Conservation (phyloP, 495 filamentous ascomycete species). For the Penicillium malachiteum region DNA sequence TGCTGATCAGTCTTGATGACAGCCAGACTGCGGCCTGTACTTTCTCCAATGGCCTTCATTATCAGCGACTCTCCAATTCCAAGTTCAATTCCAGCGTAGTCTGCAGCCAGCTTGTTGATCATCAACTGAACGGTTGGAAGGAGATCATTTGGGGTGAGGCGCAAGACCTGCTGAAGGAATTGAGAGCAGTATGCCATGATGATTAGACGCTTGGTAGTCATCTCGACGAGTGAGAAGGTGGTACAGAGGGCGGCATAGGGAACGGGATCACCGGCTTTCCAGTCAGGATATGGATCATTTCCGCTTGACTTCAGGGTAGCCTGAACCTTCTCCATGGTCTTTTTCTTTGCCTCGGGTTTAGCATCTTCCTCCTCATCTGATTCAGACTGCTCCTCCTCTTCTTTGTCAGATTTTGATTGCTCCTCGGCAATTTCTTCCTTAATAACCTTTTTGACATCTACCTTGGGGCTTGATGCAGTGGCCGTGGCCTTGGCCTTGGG, state of each 20-base stretch:
- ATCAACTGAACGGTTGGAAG: conserved; percentile 87
- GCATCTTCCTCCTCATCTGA: conserved; percentile 62
- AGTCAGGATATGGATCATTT: conserved; percentile 90
- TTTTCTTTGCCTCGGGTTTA: conserved; percentile 71
- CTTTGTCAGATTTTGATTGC: conserved; percentile 38
- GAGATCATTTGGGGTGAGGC: conserved; percentile 85
- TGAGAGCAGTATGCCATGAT: conserved; percentile 86
- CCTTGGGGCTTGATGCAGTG: conserved; percentile 21
- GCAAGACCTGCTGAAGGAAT: conserved; percentile 88
- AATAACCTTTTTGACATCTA: conserved; percentile 32
- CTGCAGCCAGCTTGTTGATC: conserved; percentile 96
- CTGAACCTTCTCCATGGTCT: conserved; percentile 82
- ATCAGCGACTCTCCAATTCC: conserved; percentile 97
- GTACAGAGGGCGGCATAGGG: conserved; percentile 94
- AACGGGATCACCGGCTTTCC: conserved; percentile 82
- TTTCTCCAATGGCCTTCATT: conserved; percentile 97
- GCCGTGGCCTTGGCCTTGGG: conserved; percentile 14
- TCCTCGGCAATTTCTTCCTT: conserved; percentile 37
- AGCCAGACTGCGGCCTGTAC: conserved; percentile 79
- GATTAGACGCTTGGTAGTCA: conserved; percentile 84
- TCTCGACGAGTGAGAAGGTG: conserved; percentile 89
- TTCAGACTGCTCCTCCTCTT: conserved; percentile 48
- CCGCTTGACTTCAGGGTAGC: conserved; percentile 61
- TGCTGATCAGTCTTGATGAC: conserved; percentile 93
- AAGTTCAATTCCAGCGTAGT: conserved; percentile 93